These are phyloP conservation scores for Penicillium dipodomyicola DNA, from an alignment of 495 filamentous ascomycete species.

Conservation along the genomic window DNA sequence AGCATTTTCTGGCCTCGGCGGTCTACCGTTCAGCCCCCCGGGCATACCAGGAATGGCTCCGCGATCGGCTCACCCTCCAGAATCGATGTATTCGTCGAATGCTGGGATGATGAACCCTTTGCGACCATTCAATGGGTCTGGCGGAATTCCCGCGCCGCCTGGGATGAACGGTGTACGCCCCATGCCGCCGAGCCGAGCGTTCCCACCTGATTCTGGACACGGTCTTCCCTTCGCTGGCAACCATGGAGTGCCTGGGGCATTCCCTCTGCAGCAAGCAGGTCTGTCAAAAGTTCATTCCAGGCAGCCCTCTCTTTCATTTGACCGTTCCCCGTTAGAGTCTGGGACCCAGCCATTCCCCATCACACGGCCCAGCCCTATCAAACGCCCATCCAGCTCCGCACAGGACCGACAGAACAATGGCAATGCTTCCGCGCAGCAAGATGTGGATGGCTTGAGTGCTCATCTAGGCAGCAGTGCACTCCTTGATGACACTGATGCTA, in stretches of 20 bases:
- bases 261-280: constrained; percentile 33
- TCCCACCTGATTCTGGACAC: constrained; percentile 54
- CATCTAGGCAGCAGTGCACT: constrained; percentile 93
- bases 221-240: constrained; percentile 37
- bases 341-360: constrained; percentile 61
- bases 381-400: constrained; percentile 77
- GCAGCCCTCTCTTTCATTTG: constrained; percentile 59
- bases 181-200: constrained; percentile 61
- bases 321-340: constrained; percentile 46
- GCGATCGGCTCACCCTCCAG: constrained; percentile 40
- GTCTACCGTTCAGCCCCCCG: constrained; percentile 53
- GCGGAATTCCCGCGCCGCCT: constrained; percentile 57
- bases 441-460: constrained; percentile 71
- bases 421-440: constrained; percentile 33
- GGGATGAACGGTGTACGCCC: constrained; percentile 59
- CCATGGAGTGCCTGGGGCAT: constrained; percentile 34
- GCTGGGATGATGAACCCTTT: constrained; percentile 43
- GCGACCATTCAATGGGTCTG: constrained; percentile 54
- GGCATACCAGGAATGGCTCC: constrained; percentile 54
- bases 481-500: constrained; percentile 73
- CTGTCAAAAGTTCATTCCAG: constrained; percentile 55
- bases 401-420: constrained; percentile 51
- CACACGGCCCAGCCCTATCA: constrained; percentile 79
- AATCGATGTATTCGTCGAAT: constrained; percentile 57
- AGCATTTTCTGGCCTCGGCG: constrained; percentile 46